Base-by-base conservation (phyloP, 163 green algal genomes). In the Chlamydomonas reinhardtii region DNA sequence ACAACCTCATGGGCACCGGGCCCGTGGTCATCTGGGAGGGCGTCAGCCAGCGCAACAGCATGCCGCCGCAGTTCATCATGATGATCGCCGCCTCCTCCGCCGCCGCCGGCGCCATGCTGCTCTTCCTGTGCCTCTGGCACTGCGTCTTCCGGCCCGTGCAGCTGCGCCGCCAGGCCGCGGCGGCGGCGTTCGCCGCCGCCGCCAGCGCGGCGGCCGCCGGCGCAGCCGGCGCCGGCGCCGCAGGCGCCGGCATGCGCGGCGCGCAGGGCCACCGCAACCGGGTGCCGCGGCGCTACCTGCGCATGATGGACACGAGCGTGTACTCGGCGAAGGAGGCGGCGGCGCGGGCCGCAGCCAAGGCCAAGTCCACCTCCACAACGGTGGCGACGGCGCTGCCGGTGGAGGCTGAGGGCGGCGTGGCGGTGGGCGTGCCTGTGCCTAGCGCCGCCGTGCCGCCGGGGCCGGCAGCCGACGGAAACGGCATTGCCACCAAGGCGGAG, bases 91-190 rank as follows among this genome's bases (percentile, higher is more conserved):
- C 81, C 32, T 81, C 71, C 1, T 74, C 71, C 9, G 81, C 81
- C 16, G 73, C 84, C n/a, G 84, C 76, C 0, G 84, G 84, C 15
- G 84, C 84, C 35, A 89, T 89, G 84, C 69, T 89, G 35, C 76
- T 84, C 25, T 89, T 89, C 76, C 73, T 89, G 32, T 74, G 80
- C 68, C 84, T 89, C n/a, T 89, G 84, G 84, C 84, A 89, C 68
- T 89, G 84, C 84, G 79, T 84, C n/a, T 85, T 86, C 70, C 35
- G 84, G 70, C 84, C 84, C 15, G 81, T 87, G 81, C 81, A 87
- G 56, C 35, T 87, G 71, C 31, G 81, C 35, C 70, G 81, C 9
- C 81, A 87, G 72, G 39, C 39, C 12, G 68, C 54, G 52, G 79
- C 79, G 24, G 68, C 52, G 22, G 79, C 79, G 12, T n/a, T 85